These are phyloP conservation scores for Russula virescens DNA, from an alignment of 768 basidiomycete genomes.

Conservation along the genomic window DNA sequence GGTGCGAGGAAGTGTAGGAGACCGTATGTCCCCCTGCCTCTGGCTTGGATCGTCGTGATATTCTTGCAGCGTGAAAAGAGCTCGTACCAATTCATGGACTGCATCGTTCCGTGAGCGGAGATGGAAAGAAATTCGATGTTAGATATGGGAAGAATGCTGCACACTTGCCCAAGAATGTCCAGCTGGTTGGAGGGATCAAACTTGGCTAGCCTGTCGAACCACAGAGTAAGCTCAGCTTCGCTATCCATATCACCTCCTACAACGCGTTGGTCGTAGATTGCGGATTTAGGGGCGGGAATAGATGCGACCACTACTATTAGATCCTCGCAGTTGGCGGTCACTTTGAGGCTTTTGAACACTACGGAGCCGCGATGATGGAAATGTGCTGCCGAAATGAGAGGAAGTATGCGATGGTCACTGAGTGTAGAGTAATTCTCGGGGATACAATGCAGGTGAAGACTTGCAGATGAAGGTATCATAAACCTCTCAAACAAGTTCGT, in stretches of 20 bases:
- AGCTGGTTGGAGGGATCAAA: neutral
- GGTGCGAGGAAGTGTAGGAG: constrained; percentile 2
- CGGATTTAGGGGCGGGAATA: neutral
- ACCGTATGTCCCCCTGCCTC: neutral
- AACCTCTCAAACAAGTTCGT: constrained; percentile 1
- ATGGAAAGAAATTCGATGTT: constrained; percentile 4
- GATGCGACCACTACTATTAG: neutral
- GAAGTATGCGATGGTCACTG: neutral
- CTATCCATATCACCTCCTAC: neutral
- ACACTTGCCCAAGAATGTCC: neutral
- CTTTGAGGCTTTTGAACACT: neutral
- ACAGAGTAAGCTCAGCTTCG: neutral
- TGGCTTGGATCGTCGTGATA: neutral
- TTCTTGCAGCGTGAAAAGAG: constrained; percentile 5
- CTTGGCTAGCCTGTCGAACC: neutral
- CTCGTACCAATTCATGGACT: neutral
- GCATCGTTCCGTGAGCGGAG: neutral
- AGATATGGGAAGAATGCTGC: constrained; percentile 1
- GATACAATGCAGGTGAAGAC: neutral
- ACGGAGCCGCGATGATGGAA: neutral
- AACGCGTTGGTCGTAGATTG: too few relatives aligned
- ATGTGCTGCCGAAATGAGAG: neutral
- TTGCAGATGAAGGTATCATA: neutral
- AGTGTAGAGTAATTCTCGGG: neutral
- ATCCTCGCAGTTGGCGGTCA: neutral